These are phyloP conservation scores for Rhodotorula glutinis DNA, from an alignment of 1,284 basidiomycete genomes.

Conservation along the genomic window DNA sequence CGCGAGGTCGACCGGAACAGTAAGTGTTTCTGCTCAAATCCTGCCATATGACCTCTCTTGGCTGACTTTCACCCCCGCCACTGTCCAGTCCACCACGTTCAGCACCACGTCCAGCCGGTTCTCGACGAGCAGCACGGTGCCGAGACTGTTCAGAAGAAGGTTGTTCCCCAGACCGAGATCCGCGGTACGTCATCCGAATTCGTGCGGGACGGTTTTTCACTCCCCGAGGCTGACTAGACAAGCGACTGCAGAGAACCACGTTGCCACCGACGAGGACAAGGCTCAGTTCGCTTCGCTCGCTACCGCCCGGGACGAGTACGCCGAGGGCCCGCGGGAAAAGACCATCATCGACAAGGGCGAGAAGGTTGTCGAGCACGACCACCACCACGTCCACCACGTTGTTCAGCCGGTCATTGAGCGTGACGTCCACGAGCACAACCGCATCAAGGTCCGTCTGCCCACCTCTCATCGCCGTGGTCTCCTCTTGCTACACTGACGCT, in stretches of 20 bases:
- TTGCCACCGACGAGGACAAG: slow-evolving; percentile 47
- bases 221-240: slow-evolving; percentile 35
- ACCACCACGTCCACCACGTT: slow-evolving; percentile 45
- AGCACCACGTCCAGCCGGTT: slow-evolving; percentile 48
- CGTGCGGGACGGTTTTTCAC: slow-evolving; percentile 47
- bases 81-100: slow-evolving; percentile 1
- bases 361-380: slow-evolving; percentile 29
- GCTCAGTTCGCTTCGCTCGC: slow-evolving; percentile 45
- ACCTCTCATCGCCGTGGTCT: background rate
- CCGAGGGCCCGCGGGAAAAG: slow-evolving; percentile 40
- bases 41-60: no score
- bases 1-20: slow-evolving; percentile 37
- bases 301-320: slow-evolving; percentile 39
- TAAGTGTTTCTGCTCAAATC: no score
- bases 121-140: slow-evolving; percentile 46
- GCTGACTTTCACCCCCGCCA: background rate
- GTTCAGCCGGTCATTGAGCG: slow-evolving; percentile 47
- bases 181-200: slow-evolving; percentile 35
- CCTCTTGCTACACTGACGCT: background rate
- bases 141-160: slow-evolving; percentile 44
- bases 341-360: slow-evolving; percentile 48
- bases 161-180: slow-evolving; percentile 44
- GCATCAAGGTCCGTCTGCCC: slow-evolving; percentile 16
- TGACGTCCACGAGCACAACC: slow-evolving; percentile 47
- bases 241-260: slow-evolving; percentile 29